Conservation (phyloP, 2,329 filamentous ascomycete species). For the Pseudodiploospora longispora region DNA sequence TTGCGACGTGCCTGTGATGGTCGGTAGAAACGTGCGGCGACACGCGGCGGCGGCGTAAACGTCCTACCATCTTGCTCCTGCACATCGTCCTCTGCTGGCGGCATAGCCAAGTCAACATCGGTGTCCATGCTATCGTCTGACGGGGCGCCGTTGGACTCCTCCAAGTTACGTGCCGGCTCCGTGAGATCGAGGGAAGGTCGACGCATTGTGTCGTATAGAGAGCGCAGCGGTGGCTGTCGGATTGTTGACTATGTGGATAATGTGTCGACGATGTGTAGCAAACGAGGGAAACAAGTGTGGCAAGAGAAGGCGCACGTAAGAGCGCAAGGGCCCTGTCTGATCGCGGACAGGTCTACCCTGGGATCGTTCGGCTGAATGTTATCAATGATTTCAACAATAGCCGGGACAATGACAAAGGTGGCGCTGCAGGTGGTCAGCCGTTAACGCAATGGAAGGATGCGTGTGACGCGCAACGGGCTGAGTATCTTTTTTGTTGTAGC, state of each 20-base stretch:
- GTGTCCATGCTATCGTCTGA: constrained; percentile 22
- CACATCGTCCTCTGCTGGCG: constrained; percentile 28
- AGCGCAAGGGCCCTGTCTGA: no score
- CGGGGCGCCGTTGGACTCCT: constrained; percentile 24
- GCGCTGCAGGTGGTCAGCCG: background rate
- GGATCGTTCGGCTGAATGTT: background rate
- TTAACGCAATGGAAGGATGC: constrained; percentile 1
- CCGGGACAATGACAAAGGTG: background rate
- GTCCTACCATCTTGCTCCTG: constrained; percentile 27
- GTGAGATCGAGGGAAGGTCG: constrained; percentile 33
- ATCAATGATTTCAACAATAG: background rate
- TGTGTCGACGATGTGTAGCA: no score
- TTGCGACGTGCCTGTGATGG: constrained; percentile 59
- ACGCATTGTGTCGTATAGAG: constrained; percentile 28
- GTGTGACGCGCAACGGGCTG: background rate
- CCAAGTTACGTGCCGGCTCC: constrained; percentile 32
- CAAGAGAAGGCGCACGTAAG: no score
- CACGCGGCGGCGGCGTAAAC: constrained; percentile 62
- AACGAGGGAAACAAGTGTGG: no score
- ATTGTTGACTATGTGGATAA: no score
- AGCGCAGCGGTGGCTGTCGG: background rate
- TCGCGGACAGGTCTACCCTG: no score
- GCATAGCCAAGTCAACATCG: constrained; percentile 30
- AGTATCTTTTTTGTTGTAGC: no score
- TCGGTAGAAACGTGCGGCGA: constrained; percentile 71